phyloP scores from a whole-genome alignment of 2,329 filamentous ascomycete genomes.

The Pseudogymnoascus sp. region DNA sequence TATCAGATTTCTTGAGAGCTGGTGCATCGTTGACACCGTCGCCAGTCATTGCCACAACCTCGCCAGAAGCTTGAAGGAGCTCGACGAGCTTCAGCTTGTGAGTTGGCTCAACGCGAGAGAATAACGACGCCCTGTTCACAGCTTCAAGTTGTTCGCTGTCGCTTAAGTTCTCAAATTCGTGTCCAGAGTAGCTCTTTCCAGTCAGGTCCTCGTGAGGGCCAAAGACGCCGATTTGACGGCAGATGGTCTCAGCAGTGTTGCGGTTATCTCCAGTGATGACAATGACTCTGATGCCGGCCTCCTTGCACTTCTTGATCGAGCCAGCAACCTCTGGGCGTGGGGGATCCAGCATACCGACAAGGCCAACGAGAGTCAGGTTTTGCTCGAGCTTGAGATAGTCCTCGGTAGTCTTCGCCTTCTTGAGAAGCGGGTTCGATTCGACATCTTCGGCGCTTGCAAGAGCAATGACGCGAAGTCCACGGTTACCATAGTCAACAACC shows the following conservation, averaged over 20 bases:
- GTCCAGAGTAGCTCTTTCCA: slow-evolving; percentile 91
- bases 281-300: slow-evolving; percentile 90
- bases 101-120: slow-evolving; percentile 88
- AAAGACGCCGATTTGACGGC: slow-evolving; percentile 93
- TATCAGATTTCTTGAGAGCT: slow-evolving; percentile 95
- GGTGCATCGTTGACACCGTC: slow-evolving; percentile 98
- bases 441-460: slow-evolving; percentile 77
- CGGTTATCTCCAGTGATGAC: slow-evolving; percentile 98
- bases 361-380: slow-evolving; percentile 85
- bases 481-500: slow-evolving; percentile 82
- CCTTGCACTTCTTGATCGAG: slow-evolving; percentile 81
- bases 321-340: slow-evolving; percentile 82
- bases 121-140: slow-evolving; percentile 77
- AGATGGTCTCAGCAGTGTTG: slow-evolving; percentile 96
- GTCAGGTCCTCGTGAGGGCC: slow-evolving; percentile 68
- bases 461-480: slow-evolving; percentile 88
- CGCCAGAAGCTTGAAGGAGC: slow-evolving; percentile 81
- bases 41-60: slow-evolving; percentile 98
- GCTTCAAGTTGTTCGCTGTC: slow-evolving; percentile 73
- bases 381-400: slow-evolving; percentile 87
- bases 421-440: slow-evolving; percentile 57
- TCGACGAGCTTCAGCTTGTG: slow-evolving; percentile 99
- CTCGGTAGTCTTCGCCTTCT: slow-evolving; percentile 68
- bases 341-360: slow-evolving; percentile 94
- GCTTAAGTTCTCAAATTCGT: slow-evolving; percentile 83